Evolutionary conservation across 2,329 filamentous ascomycete species (phyloP).

Genomic region (Trichophyton rubrum): DNA sequence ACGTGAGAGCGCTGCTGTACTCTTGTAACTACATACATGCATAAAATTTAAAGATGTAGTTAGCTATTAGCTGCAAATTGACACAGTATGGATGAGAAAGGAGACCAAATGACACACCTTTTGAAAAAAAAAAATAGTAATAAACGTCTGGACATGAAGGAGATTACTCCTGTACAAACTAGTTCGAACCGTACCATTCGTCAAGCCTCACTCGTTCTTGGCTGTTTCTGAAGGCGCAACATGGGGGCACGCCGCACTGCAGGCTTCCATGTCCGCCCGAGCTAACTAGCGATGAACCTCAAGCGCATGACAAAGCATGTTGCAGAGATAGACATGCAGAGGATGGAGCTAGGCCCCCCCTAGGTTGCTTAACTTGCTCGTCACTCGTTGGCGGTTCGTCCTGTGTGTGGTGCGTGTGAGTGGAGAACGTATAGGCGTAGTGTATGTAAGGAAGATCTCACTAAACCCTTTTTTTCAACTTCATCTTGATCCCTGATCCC

Average conservation of each 20-base stretch:
- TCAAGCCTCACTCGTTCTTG: not conserved
- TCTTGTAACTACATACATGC: not conserved
- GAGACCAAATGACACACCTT: not conserved
- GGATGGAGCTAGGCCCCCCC: not conserved
- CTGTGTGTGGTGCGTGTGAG: not conserved
- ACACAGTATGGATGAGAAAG: not conserved
- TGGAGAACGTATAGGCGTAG: not conserved
- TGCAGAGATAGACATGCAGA: slow-evolving; percentile 1
- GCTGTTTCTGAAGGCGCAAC: not conserved
- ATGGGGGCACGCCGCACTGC: not conserved
- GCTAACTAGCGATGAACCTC: not conserved
- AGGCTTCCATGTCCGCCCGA: not conserved
- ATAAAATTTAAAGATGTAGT: not conserved
- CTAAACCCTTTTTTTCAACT: not conserved
- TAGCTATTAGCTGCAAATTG: not conserved
- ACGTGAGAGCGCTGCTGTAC: not conserved
- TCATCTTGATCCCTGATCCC: slow-evolving; percentile 4
- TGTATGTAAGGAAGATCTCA: slow-evolving; percentile 6
- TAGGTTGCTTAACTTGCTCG: not conserved
- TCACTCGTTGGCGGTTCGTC: not conserved
- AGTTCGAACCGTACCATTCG: not conserved
- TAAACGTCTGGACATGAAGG: not conserved
- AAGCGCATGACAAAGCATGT: not conserved
- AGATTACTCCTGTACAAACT: not conserved
- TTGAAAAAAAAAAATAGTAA: not conserved